Evolutionary conservation across 345 rosid genomes (phyloP).

Genomic region (Rubroshorea leprosula): DNA sequence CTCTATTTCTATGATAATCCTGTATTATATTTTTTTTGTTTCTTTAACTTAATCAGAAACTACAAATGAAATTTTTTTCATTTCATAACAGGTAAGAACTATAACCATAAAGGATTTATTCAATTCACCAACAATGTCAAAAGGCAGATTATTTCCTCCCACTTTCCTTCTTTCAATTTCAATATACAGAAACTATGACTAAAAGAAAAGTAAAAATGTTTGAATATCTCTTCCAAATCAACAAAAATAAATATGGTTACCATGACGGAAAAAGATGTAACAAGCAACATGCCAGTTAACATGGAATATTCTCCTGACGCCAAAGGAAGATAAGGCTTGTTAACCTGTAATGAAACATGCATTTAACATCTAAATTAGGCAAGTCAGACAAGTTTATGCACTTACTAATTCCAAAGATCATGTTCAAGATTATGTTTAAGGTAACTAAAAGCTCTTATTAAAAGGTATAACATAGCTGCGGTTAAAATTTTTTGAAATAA

Average conservation of each 20-base stretch:
- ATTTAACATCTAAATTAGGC: not conserved
- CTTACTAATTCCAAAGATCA: not conserved
- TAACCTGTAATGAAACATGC: slow-evolving; percentile 51
- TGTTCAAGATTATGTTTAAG: not conserved
- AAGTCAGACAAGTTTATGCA: not conserved
- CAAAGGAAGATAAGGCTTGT: slow-evolving; percentile 94
- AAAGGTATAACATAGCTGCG: not conserved
- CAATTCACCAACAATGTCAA: not conserved
- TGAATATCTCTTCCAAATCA: not conserved
- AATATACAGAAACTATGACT: not conserved
- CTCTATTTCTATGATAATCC: not conserved
- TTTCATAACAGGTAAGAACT: not conserved
- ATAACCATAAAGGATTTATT: not conserved
- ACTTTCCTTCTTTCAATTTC: not conserved
- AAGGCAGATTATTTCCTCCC: not conserved
- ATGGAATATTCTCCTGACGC: slow-evolving; percentile 90
- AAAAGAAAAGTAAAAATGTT: too few species aligned
- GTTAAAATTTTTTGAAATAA: too few species aligned
- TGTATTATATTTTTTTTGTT: not conserved
- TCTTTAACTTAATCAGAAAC: not conserved
- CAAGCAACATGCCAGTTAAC: slow-evolving; percentile 53
- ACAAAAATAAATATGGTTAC: slow-evolving; percentile 26
- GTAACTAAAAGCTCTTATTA: slow-evolving; percentile 6
- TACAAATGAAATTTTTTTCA: not conserved
- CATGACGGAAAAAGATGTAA: slow-evolving; percentile 65